A percentile compares a stretch with the other conserved stretches of the same genome.
Conservation (phyloP, 2,329 filamentous ascomycete genomes). For the Macrophomina phaseolina region DNA sequence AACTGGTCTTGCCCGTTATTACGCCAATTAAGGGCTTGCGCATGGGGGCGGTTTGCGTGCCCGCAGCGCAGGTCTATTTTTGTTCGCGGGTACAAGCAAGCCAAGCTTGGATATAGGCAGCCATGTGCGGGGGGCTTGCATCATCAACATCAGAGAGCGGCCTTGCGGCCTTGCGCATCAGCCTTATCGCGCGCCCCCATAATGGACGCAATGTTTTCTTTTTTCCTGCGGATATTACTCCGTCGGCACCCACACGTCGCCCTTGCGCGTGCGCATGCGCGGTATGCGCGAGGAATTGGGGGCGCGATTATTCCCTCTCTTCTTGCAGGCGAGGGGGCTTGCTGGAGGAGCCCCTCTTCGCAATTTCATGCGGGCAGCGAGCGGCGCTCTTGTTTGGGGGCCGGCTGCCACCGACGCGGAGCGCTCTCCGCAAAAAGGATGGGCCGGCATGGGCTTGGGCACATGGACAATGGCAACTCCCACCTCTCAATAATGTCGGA, state of each 20-base stretch:
- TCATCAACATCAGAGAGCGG: neutral
- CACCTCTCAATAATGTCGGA: neutral
- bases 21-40: constrained; percentile 14
- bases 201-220: neutral
- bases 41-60: constrained; percentile 4
- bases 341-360: constrained; percentile 1
- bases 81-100: neutral
- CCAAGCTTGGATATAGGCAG: neutral
- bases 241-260: neutral
- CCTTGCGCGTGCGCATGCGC: constrained; percentile 11
- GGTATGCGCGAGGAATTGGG: constrained; percentile 6
- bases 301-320: neutral
- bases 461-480: constrained; percentile 15
- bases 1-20: neutral
- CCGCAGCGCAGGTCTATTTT: constrained; percentile 10
- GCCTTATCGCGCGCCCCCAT: constrained; percentile 13
- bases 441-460: neutral
- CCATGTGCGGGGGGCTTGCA: constrained; percentile 17
- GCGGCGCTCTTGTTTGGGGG: neutral
- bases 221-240: neutral
- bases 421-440: neutral
- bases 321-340: constrained; percentile 2
- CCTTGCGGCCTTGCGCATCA: constrained; percentile 3
- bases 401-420: neutral
- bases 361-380: constrained; percentile 7